Evolutionary conservation across 208 protist species (phyloP), one percentile per base, ranked within the genome.

Genomic region (Sergeia podlipaevii): DNA sequence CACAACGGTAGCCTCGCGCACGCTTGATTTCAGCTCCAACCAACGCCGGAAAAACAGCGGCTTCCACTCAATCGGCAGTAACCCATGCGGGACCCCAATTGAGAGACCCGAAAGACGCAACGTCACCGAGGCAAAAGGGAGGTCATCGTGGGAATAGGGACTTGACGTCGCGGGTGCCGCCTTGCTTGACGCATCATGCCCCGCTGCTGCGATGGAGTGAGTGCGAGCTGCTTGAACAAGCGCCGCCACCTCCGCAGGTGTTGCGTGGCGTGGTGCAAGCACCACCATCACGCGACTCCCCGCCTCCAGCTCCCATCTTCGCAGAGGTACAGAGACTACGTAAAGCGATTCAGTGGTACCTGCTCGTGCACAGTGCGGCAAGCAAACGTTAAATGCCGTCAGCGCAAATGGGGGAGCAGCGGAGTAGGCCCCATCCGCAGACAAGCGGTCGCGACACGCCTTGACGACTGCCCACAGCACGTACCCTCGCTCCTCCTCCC

Each of bases 21-120:
- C 60, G 49, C 65, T 65, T 33, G 60, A 58, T 36, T 75, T 60
- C 29, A 56, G 47, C 38, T 87, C 79, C 48, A 80, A 85, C 80
- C 84, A 91, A 26, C 84, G 84, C 7, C 58, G 70, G 34, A 64
- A 61, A 30, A 85, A 23, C 5, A 91, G 59, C 21, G 84, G 76
- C 27, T 44, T 63, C 80, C 79, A 88, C 52, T 70, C 61, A 8
- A 37, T 56, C 48, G 17, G 45, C 53, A 13, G 43, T 29, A 39
- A 67, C 18, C n/a, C n/a, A n/a, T n/a, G n/a, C 20, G 44, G 58
- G 4, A 45, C 23, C 2, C 58, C 52, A 1, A 53, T 39, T 3
- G 44, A 32, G 11, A 47, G 10, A 8, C 67, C 67, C 28, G 28
- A 21, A 4, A 74, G 47, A 17, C 61, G 52, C 4, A 70, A 3